Base-by-base conservation (phyloP, 2,329 filamentous ascomycete genomes). In the Botrytis elliptica region DNA sequence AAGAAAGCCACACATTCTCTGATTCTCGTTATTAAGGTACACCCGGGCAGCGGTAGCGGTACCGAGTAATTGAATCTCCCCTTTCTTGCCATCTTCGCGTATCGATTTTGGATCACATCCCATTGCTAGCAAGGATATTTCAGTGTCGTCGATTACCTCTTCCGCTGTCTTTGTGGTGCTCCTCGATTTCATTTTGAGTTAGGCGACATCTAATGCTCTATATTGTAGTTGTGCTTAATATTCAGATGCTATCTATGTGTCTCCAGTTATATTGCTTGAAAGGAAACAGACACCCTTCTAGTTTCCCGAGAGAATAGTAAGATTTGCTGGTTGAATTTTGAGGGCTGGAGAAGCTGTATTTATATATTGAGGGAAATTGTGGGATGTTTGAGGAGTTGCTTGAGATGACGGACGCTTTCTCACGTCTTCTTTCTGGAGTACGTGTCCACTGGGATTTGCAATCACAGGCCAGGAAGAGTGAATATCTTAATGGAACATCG, bases 241-340 rank as follows among this genome's bases (percentile, higher is more conserved):
- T 22, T 46, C 20, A 46, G 1, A 46, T 22, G 20, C 9, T 46
- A 20, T 8, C 44, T 22, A 8, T 22, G 20, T 4, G 18, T 49
- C 20, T 49, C 22, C 49, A n/a, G 4, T 14, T 25, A 25, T 52
- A 2, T 14, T 52, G 14, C 5, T 7, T 16, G 25, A 16, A 55
- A n/a, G 1, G 12, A 55, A 55, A 12, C 25, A 2, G 9, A 10
- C 46, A 25, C 22, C 20, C 10, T 49, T 25, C 22, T 12, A 25
- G 9, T 25, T 49, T 12, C 5, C 9, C 1, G 1, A 0, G 46
- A 25, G 0, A 4, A 25, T 2, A 1, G 46, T 2, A 52, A 7
- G 25, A n/a, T n/a, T 55, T 55, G 12, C 12, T n/a, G 25, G 12
- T 14, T 55, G 5, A 2, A 55, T 2, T 16, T 16, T 55, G 49